Percentiles rank a stretch among this genome's conserved stretches.
phyloP scores from a whole-genome alignment of 345 rosid genomes.

The Passiflora organensis region DNA sequence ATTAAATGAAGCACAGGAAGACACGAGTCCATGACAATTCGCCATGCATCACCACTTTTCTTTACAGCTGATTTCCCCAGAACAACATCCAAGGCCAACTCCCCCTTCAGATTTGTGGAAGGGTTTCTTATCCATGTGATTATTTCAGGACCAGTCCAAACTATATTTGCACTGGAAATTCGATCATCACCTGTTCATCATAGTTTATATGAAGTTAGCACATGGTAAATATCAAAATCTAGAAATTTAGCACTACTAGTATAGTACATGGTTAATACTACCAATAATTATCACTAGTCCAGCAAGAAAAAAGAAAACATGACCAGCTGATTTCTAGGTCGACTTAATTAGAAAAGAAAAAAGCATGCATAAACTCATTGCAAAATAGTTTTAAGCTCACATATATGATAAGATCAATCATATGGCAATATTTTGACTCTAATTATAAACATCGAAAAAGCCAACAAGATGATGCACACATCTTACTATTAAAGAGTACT shows the following conservation, averaged over 20 bases:
- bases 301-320: too few relatives aligned
- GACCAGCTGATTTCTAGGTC: too few relatives aligned
- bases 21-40: slow-evolving; percentile 77
- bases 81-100: slow-evolving; percentile 65
- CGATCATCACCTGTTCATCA: slow-evolving; percentile 72
- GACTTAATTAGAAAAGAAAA: too few relatives aligned
- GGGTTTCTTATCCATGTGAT: slow-evolving; percentile 65
- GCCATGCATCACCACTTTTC: slow-evolving; percentile 93
- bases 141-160: slow-evolving; percentile 68
- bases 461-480: too few relatives aligned
- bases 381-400: too few relatives aligned
- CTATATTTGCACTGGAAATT: slow-evolving; percentile 59
- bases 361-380: too few relatives aligned
- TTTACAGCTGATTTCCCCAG: slow-evolving; percentile 70
- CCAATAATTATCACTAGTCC: too few relatives aligned
- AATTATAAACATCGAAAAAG: too few relatives aligned
- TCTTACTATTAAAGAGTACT: too few relatives aligned
- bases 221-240: slow-evolving; percentile 11
- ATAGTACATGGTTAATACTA: not conserved
- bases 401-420: too few relatives aligned
- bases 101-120: slow-evolving; percentile 49
- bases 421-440: too few relatives aligned
- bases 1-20: slow-evolving; percentile 77
- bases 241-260: not conserved
- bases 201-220: not conserved